Conservation (phyloP, 2,329 filamentous ascomycete species). For the Cercospora zeina region DNA sequence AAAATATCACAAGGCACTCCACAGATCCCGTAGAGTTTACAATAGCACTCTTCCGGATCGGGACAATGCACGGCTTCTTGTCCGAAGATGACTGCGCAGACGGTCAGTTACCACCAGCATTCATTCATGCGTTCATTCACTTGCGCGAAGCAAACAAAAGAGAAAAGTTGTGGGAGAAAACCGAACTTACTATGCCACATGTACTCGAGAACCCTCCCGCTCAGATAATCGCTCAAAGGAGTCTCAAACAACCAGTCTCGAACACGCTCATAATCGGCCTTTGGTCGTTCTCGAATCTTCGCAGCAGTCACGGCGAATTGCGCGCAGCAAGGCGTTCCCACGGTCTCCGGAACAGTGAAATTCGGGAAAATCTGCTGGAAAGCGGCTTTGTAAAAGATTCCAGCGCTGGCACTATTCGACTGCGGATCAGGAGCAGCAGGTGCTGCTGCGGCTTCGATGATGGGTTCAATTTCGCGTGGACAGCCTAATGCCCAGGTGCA, state of each 20-base stretch:
- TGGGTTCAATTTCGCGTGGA: slow-evolving; percentile 53
- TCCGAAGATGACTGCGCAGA: slow-evolving; percentile 18
- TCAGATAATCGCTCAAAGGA: slow-evolving; percentile 50
- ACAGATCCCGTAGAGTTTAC: slow-evolving; percentile 17
- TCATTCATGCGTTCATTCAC: too few relatives aligned
- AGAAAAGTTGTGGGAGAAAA: too few relatives aligned
- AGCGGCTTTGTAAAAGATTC: slow-evolving; percentile 51
- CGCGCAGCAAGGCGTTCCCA: slow-evolving; percentile 57
- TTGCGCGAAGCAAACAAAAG: neutral
- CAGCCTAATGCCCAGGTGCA: slow-evolving; percentile 57
- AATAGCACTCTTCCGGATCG: slow-evolving; percentile 16
- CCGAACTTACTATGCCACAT: slow-evolving; percentile 56
- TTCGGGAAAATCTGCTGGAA: slow-evolving; percentile 54
- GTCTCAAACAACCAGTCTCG: slow-evolving; percentile 54
- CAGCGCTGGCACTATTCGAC: slow-evolving; percentile 47
- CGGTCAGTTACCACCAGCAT: neutral
- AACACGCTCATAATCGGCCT: slow-evolving; percentile 52
- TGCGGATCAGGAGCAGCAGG: slow-evolving; percentile 16
- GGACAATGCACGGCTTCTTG: slow-evolving; percentile 18
- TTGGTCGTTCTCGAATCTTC: slow-evolving; percentile 49
- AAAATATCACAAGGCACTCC: slow-evolving; percentile 8
- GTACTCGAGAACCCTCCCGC: slow-evolving; percentile 59
- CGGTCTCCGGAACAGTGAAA: slow-evolving; percentile 44
- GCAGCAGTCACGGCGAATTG: slow-evolving; percentile 56
- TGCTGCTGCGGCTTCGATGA: slow-evolving; percentile 41